phyloP scores from a whole-genome alignment of 768 basidiomycete genomes.

The Daedaleopsis sinensis region DNA sequence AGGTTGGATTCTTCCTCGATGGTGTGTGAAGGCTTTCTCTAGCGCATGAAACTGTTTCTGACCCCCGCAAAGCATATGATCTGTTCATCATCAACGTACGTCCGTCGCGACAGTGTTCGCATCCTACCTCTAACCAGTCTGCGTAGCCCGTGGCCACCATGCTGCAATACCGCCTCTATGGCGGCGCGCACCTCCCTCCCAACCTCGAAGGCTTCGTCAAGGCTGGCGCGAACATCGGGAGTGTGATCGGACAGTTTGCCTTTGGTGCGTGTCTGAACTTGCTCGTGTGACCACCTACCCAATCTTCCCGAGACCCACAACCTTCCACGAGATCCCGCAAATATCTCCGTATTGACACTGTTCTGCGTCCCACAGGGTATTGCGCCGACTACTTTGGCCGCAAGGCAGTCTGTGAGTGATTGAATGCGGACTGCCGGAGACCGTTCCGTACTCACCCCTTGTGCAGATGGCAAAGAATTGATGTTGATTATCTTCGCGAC shows the following conservation, averaged over 20 bases:
- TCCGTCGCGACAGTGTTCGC: constrained; percentile 3
- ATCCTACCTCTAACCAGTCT: neutral
- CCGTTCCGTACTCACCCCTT: neutral
- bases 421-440: constrained; percentile 7
- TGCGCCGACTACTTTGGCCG: constrained; percentile 69
- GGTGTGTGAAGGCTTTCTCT: constrained; percentile 40
- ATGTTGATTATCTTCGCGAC: constrained; percentile 82
- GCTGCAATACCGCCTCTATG: constrained; percentile 67
- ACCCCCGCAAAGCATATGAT: constrained; percentile 55
- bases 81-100: constrained; percentile 71
- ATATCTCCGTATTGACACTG: neutral
- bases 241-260: constrained; percentile 67
- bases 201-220: constrained; percentile 66
- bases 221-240: constrained; percentile 71
- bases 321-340: constrained; percentile 41
- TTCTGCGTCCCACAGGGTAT: constrained; percentile 46
- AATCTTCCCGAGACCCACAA: neutral
- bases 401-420: constrained; percentile 59
- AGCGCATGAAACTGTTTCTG: neutral
- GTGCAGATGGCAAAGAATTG: constrained; percentile 71
- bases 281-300: no score
- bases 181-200: constrained; percentile 50
- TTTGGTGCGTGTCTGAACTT: constrained; percentile 42
- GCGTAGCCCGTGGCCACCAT: constrained; percentile 64
- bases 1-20: constrained; percentile 76